Evolutionary conservation across 331 rosid genomes (phyloP), one percentile per base, ranked within the genome.

Genomic region (Phaseolus coccineus): DNA sequence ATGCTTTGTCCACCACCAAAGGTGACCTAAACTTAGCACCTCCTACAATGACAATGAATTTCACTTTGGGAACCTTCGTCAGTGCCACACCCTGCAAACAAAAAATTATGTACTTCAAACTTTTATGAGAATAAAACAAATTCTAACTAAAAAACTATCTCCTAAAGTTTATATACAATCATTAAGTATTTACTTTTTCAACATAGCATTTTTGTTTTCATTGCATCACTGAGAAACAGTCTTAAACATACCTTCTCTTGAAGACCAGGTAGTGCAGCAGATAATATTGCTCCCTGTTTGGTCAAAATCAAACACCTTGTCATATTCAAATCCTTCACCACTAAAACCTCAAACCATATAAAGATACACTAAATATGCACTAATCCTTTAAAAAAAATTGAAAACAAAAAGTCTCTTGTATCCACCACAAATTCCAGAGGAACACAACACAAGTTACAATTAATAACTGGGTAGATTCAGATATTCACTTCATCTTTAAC

Each of bases 231-330:
- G 33, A 56, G 63, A 25, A 25, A 30, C n/a, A 31, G 51, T 47
- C 50, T 48, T 6, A 8, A 67, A 6, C 37, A 33, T 68, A 94
- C 98, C 93, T 88, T 85, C 15, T 85, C 88, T 69, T 94, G 98
- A 33, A 94, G 94, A 58, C 97, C 97, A 0, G 91, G 94, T 24
- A 92, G 56, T 0, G 80, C 94, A 8, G 88, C 96, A 1, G 97
- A 88, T 74, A 94, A 42, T 72, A 92, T 86, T 14, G 97, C 98
- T 39, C 98, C 98, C 98, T 94, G 65, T 1, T 50, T 80, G 28
- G 30, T 42, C 51, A 64, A 77, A 48, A 63, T 33, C 73, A 80
- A 44, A 75, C 56, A 40, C 16, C 30, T 3, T 5, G 46, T 44
- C 48, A 66, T 42, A 42, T 76, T 81, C 19, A 81, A 51, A 68